Evolutionary conservation across 208 protist genomes (phyloP).

Genomic region (Willaertia magna): DNA sequence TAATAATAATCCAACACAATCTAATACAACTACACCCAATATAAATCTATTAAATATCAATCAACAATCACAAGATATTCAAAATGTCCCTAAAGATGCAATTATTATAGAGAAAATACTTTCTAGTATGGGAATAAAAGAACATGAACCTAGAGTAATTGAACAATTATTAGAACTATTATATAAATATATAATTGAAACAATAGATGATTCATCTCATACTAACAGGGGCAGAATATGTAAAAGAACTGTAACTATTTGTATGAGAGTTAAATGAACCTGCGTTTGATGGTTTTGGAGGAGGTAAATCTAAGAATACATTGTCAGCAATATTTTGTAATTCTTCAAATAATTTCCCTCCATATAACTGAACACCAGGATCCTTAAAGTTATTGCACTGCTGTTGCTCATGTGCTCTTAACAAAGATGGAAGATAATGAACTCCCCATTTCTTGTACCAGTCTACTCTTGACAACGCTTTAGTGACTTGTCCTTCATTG

Average conservation of each 20-base stretch:
- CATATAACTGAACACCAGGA: slow-evolving; percentile 44
- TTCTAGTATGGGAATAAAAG: not conserved
- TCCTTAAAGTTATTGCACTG: slow-evolving; percentile 53
- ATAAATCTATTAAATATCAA: too few species aligned
- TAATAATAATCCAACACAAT: too few species aligned
- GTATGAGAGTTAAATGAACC: too few species aligned
- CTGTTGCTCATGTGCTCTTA: slow-evolving; percentile 31
- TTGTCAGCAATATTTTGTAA: slow-evolving; percentile 36
- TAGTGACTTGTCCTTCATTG: slow-evolving; percentile 23
- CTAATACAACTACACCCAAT: too few species aligned
- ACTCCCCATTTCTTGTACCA: slow-evolving; percentile 34
- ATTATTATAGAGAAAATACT: not conserved
- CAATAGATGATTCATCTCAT: not conserved
- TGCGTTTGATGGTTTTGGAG: slow-evolving; percentile 31
- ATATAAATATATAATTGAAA: not conserved
- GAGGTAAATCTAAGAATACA: slow-evolving; percentile 38
- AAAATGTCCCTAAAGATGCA: not conserved
- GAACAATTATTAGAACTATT: slow-evolving; percentile 6
- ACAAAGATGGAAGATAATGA: slow-evolving; percentile 37
- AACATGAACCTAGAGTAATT: not conserved
- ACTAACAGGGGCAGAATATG: too few species aligned
- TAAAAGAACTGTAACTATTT: too few species aligned
- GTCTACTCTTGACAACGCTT: slow-evolving; percentile 17
- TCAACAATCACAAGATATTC: too few species aligned
- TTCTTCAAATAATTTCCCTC: slow-evolving; percentile 28